A percentile compares a stretch with the other conserved stretches of the same genome.
Evolutionary conservation across 2,329 filamentous ascomycete species (phyloP).

Genomic region (Pochonia chlamydosporia): DNA sequence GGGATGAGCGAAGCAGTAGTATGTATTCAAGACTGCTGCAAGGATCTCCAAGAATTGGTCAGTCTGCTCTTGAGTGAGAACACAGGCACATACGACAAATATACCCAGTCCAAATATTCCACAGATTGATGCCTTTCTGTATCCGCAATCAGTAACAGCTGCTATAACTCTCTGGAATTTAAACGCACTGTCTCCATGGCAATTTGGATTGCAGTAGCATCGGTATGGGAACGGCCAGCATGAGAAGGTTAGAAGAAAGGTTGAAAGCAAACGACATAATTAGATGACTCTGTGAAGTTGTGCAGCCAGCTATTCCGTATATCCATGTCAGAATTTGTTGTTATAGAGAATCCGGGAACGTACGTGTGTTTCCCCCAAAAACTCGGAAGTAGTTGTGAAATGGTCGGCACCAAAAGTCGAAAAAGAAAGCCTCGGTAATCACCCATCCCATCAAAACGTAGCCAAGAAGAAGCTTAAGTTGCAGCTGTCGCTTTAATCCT

Average conservation of each 20-base stretch:
- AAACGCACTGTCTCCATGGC: slow-evolving; percentile 6
- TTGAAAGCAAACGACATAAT: slow-evolving; percentile 5
- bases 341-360: not conserved
- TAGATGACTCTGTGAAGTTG: slow-evolving; percentile 4
- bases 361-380: slow-evolving; percentile 2
- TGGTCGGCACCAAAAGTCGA: slow-evolving; percentile 5
- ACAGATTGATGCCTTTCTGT: slow-evolving; percentile 11
- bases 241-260: slow-evolving; percentile 3
- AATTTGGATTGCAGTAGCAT: slow-evolving; percentile 3
- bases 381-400: slow-evolving; percentile 7
- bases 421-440: slow-evolving; percentile 5
- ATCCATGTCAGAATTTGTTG: not conserved
- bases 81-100: slow-evolving; percentile 29
- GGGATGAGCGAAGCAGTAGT: slow-evolving; percentile 32
- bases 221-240: slow-evolving; percentile 4
- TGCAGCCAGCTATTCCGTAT: slow-evolving; percentile 2
- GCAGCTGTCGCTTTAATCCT: slow-evolving; percentile 2
- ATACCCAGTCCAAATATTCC: slow-evolving; percentile 43
- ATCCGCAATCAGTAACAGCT: not conserved
- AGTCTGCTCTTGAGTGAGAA: not conserved
- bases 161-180: too few relatives aligned
- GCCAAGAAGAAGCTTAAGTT: slow-evolving; percentile 3
- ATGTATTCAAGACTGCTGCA: slow-evolving; percentile 36
- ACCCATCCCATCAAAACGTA: slow-evolving; percentile 2
- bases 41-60: slow-evolving; percentile 19